These are phyloP conservation scores for Neovahlkampfia damariscottae DNA, from an alignment of 78 protist genomes.

Conservation along the genomic window DNA sequence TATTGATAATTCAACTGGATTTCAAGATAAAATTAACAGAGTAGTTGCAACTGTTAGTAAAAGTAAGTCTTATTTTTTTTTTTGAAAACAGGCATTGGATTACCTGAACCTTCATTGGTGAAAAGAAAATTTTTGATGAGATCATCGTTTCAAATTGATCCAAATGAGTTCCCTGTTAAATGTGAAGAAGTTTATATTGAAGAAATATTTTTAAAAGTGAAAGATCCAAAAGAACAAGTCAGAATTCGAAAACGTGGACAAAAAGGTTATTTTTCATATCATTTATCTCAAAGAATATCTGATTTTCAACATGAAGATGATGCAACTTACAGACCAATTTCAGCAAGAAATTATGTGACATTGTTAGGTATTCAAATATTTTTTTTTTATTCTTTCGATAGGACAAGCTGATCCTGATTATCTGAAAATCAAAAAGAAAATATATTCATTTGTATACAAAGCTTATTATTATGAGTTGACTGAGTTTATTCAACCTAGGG, in stretches of 20 bases:
- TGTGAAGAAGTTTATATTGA: neutral
- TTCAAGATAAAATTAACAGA: conserved; percentile 7
- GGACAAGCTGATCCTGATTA: conserved; percentile 14
- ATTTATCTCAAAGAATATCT: neutral
- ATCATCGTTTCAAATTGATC: too few species aligned
- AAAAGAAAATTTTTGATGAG: neutral
- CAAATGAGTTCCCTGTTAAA: neutral
- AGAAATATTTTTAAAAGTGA: neutral
- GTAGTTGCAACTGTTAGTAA: neutral
- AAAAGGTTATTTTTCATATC: neutral
- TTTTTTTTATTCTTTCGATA: neutral
- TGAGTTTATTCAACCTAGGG: neutral
- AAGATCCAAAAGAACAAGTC: neutral
- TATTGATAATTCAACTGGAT: conserved; percentile 22
- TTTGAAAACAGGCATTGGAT: neutral
- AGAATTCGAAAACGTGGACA: neutral
- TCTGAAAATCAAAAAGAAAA: neutral
- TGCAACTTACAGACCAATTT: neutral
- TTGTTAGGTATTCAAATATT: too few species aligned
- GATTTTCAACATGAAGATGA: neutral
- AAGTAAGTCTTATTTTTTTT: neutral
- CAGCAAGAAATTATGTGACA: conserved; percentile 11
- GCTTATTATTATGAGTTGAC: conserved; percentile 12
- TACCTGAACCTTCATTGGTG: neutral
- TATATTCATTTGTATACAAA: neutral